Base-by-base conservation (phyloP, 371 early-diverging fungal genomes). In the Smittium culicis region DNA sequence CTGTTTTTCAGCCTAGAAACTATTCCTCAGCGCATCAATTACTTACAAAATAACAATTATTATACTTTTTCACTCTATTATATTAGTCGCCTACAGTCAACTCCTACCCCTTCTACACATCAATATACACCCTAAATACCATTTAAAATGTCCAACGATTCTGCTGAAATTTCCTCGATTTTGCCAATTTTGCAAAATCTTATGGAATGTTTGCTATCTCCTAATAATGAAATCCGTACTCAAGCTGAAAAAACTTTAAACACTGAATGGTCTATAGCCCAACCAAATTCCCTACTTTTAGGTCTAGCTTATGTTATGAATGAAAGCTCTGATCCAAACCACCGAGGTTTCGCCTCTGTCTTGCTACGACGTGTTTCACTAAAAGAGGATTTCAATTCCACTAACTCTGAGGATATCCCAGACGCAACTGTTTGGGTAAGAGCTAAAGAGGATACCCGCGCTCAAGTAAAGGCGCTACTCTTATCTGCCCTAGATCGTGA, bases 341-440 rank as follows among this genome's bases (percentile, higher is more conserved):
- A 90, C 61, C 94, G 96, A 61, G 87, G 91, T 5, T 88, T 92
- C 66, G 85, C 92, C 35, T 84, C 91, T 62, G 86, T 96, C 17
- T 82, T 96, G 59, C 79, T 94, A 61, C 91, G 96, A 70, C 88
- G 94, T 56, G 78, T 92, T 30, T 86, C 94, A 3, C 85, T 89
- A 71, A 88, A 86, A 71, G 77, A 75, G 63, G 78, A 79, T 58
- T 57, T 65, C 27, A 28, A 28, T 24, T 14, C 33, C 20, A 33
- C 8, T 24, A 35, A 58, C 20, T 61, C 67, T 30, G 72, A 73
- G 57, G 70, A 60, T 70, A 69, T 69, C 65, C 72, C 71, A 66
- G 84, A 84, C 60, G 74, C 74, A 56, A 76, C 82, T 24, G 79
- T 90, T 59, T 93, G 90, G 88, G 83, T 82, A 65, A 75, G 79